phyloP scores from a whole-genome alignment of 2,329 filamentous ascomycete species.

The Aspergillus fijiensis region DNA sequence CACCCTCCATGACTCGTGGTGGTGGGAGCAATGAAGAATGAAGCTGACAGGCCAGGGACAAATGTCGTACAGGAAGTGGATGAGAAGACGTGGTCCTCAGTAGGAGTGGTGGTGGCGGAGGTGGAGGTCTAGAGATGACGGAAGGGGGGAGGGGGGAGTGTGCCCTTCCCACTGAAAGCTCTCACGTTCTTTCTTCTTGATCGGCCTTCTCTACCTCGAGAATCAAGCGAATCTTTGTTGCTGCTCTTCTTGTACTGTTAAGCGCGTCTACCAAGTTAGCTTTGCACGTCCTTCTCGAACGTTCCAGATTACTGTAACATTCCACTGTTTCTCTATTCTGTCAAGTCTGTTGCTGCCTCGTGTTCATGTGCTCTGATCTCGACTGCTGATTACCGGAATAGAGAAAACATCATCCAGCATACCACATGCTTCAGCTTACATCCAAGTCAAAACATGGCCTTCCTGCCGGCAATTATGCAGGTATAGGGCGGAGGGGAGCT shows the following conservation, averaged over 20 bases:
- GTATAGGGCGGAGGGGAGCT: conserved; percentile 5
- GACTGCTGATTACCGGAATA: not conserved
- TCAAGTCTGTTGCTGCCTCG: not conserved
- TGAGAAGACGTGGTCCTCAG: not conserved
- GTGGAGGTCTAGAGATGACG: not conserved
- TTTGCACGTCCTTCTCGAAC: not conserved
- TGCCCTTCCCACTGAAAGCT: not conserved
- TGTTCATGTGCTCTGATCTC: not conserved
- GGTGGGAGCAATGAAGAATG: not conserved
- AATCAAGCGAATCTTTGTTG: not conserved
- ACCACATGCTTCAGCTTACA: not conserved
- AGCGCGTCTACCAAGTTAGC: not conserved
- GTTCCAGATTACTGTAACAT: not conserved
- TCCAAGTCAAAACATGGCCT: not conserved
- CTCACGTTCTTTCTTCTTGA: not conserved
- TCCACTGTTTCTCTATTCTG: not conserved
- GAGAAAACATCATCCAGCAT: not conserved
- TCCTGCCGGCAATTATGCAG: conserved; percentile 10
- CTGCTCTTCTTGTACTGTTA: conserved; percentile 4
- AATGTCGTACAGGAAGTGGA: not conserved
- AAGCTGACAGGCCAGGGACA: not conserved
- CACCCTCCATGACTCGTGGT: not conserved
- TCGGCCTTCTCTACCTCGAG: not conserved
- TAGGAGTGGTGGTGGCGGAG: not conserved
- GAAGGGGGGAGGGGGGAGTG: not conserved